Evolutionary conservation across 2,329 filamentous ascomycete species (phyloP).

Genomic region (Fusarium concolor): DNA sequence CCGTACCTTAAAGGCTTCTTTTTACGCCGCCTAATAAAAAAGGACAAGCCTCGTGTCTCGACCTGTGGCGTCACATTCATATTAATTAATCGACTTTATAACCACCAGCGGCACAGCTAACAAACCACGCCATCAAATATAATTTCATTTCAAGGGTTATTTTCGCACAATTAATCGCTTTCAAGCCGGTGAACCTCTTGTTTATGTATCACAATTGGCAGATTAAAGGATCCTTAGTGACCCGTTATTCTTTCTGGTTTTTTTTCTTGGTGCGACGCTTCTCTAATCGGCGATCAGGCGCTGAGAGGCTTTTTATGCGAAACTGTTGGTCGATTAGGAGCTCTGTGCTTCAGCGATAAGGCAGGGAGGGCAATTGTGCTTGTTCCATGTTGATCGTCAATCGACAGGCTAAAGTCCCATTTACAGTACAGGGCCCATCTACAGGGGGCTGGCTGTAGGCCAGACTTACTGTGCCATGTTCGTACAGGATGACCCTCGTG

Average conservation of each 20-base stretch:
- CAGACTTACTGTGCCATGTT: slow-evolving; percentile 17
- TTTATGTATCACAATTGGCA: slow-evolving; percentile 8
- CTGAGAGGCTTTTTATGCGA: slow-evolving; percentile 9
- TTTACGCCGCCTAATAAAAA: too few relatives aligned
- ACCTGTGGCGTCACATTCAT: slow-evolving; percentile 3
- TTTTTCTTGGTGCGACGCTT: slow-evolving; percentile 28
- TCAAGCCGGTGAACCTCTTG: not conserved
- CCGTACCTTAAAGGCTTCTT: too few relatives aligned
- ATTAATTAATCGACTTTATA: slow-evolving; percentile 9
- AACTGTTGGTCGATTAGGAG: slow-evolving; percentile 15
- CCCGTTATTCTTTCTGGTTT: slow-evolving; percentile 33
- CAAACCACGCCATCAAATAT: slow-evolving; percentile 7
- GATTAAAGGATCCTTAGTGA: slow-evolving; percentile 34
- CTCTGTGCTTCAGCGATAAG: slow-evolving; percentile 13
- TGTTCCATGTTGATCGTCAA: slow-evolving; percentile 31
- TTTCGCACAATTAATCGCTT: not conserved
- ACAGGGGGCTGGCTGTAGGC: too few relatives aligned
- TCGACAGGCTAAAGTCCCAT: slow-evolving; percentile 22
- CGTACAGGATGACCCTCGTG: slow-evolving; percentile 9
- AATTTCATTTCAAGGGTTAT: not conserved
- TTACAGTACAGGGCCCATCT: not conserved
- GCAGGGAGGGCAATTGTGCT: too few relatives aligned
- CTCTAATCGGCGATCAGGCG: slow-evolving; percentile 16
- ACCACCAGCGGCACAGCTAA: slow-evolving; percentile 26
- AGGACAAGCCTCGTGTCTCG: not conserved